These are phyloP conservation scores for Mariannaea elegans DNA, from an alignment of 2,329 filamentous ascomycete genomes.

Conservation along the genomic window DNA sequence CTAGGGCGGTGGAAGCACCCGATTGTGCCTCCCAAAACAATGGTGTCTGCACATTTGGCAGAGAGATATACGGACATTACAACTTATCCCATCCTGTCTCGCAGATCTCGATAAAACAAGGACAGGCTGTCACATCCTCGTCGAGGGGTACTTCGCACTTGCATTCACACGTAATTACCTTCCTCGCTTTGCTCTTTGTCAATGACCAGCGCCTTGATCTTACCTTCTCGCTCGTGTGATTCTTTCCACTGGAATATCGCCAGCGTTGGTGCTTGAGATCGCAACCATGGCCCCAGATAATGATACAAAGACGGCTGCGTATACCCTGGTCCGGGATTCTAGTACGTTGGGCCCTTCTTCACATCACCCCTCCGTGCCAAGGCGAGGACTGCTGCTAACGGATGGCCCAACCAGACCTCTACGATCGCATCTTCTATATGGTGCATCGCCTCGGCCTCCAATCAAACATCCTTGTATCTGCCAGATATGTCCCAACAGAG, in stretches of 20 bases:
- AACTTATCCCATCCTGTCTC: no score
- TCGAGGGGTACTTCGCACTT: no score
- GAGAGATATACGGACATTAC: no score
- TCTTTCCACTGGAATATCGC: background rate
- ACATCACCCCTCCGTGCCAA: background rate
- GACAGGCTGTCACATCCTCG: no score
- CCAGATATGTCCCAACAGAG: conserved; percentile 21
- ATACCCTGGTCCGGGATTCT: conserved; percentile 17
- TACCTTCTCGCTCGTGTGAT: no score
- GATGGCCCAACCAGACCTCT: conserved; percentile 4
- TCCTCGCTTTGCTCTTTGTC: no score
- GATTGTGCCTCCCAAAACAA: no score
- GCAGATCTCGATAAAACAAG: no score
- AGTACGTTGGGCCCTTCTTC: conserved; percentile 1
- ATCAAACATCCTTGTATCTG: conserved; percentile 35
- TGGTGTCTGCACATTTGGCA: no score
- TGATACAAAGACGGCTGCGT: background rate
- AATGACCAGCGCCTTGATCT: no score
- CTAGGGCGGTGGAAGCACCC: no score
- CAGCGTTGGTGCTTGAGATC: background rate
- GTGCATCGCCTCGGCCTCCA: conserved; percentile 33
- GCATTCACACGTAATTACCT: no score
- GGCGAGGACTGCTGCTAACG: background rate
- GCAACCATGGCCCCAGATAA: background rate
- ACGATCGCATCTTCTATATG: conserved; percentile 21